phyloP scores from a whole-genome alignment of 1,284 basidiomycete species.

The Papiliotrema nemorosa region DNA sequence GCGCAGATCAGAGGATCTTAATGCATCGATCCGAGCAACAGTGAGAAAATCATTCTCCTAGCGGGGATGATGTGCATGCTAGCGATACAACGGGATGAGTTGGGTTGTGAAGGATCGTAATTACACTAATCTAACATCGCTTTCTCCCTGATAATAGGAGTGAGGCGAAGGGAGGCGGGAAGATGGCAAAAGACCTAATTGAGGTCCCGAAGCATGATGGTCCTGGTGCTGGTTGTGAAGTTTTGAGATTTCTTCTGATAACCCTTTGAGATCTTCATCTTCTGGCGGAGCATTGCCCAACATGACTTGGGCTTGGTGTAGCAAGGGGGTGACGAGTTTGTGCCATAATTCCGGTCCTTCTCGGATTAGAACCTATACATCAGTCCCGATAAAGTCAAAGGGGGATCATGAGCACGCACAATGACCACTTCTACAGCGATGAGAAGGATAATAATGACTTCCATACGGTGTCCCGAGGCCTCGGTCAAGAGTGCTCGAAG shows the following conservation, averaged over 20 bases:
- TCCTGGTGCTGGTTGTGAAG: neutral
- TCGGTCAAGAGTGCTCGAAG: constrained; percentile 74
- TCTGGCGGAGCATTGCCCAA: constrained; percentile 1
- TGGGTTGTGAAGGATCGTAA: too few species aligned
- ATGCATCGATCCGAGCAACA: too few species aligned
- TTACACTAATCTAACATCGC: neutral
- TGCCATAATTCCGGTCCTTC: constrained; percentile 22
- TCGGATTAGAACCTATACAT: constrained; percentile 16
- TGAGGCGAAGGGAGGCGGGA: neutral
- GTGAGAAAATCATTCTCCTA: too few species aligned
- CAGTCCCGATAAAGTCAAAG: neutral
- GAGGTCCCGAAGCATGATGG: neutral
- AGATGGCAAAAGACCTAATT: neutral
- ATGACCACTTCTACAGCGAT: constrained; percentile 88
- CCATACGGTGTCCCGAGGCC: constrained; percentile 83
- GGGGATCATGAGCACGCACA: constrained; percentile 52
- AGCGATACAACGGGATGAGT: neutral
- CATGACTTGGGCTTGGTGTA: constrained; percentile 1
- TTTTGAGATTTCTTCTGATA: neutral
- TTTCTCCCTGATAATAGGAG: neutral
- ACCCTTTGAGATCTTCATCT: neutral
- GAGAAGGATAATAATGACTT: constrained; percentile 81
- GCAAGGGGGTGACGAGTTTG: constrained; percentile 10
- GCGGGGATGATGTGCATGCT: too few species aligned
- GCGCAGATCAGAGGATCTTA: neutral